Evolutionary conservation across 139 green algal species (phyloP), one percentile per base, ranked within the genome.

Genomic region (Bryopsis sp.): DNA sequence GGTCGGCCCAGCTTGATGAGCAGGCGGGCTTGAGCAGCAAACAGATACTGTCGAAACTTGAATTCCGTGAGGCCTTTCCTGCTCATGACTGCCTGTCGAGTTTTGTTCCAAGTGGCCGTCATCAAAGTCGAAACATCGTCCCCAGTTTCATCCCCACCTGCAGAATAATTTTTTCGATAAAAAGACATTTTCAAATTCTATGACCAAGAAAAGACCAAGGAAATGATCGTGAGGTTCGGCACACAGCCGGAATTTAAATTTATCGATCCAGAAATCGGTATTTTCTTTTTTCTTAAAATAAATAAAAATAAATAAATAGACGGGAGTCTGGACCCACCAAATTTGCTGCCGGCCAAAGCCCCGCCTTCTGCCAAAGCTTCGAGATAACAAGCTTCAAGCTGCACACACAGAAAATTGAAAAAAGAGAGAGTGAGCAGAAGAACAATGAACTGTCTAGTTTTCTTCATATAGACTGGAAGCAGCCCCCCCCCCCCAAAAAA

Each of bases 41-140:
- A 96, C 39, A 96, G 80, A 74, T 89, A 94, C 74, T 96, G 90
- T 22, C 86, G 78, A 69, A 96, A 87, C 47, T 79, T 60, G 29
- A 94, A 93, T 67, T 93, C 73, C 3, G 76, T 74, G 37, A 92
- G 62, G 22, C 57, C 59, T 46, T 69, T 81, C 61, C 71, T 74
- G 26, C 70, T 72, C 7, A 85, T 72, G 43, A 85, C 71, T 35
- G 50, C 15, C 19, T 61, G 50, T 36, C 33, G 2, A 59, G 50
- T 11, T 67, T 57, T 43, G 26, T 36, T 70, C 67, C 47, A 73
- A 7, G n/a, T 60, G 8, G 47, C 31, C 11, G 33, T 46, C 43
- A 70, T 63, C 11, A 70, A 8, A 11, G 71, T 36, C 6, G 67
- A 22, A 46, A 47, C 48, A 73, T 73, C 67, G 24, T 70, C 67